Evolutionary conservation across 176 grass and related monocot genomes (phyloP), one percentile per base, ranked within the genome.

Genomic region (Carex cristatella): DNA sequence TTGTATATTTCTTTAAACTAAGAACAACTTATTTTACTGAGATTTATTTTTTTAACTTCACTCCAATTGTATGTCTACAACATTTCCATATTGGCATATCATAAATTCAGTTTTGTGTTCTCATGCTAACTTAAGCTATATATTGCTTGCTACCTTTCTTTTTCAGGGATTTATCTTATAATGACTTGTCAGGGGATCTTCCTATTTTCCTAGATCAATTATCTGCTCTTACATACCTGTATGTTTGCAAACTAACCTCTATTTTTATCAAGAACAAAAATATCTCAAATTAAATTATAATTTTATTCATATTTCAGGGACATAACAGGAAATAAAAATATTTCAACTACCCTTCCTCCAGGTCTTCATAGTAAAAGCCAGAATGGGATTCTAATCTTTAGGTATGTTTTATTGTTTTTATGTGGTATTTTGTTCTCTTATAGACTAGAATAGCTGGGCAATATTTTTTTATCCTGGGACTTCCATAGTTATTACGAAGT

Each of bases 111-210:
- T 58, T 58, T 16, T 16, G 14, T 12, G 14, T 58, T 58, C 13
- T 58, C 65, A 67, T 69, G 38, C 38, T 40, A 40, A 40, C 38
- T 40, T 40, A 4, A 4, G 5, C 7, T 65, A 28, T 23, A 23
- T 23, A 23, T 67, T 55, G 10, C 19, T 3, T 62, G 13, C 19
- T 6, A 14, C 27, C 19, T 5, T 15, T 30, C 7, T 40, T 51
- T 83, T 31, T 2, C 72, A 91, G 84, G 87, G 72, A 91, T 55
- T 28, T 91, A 33, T 91, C 90, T 37, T 56, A 89, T 65, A 89
- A 89, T 38, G 88, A 64, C 11, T 54, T 91, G n/a, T 89, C 84
- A 11, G 87, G 87, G 8, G 12, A 62, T 80, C 49, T 91, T 30
- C 84, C 87, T 74, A 82, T 65, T 75, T 89, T 77, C 80, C 65